phyloP scores from a whole-genome alignment of 129 eudicot genomes.

The Chrysanthemum makinoi region DNA sequence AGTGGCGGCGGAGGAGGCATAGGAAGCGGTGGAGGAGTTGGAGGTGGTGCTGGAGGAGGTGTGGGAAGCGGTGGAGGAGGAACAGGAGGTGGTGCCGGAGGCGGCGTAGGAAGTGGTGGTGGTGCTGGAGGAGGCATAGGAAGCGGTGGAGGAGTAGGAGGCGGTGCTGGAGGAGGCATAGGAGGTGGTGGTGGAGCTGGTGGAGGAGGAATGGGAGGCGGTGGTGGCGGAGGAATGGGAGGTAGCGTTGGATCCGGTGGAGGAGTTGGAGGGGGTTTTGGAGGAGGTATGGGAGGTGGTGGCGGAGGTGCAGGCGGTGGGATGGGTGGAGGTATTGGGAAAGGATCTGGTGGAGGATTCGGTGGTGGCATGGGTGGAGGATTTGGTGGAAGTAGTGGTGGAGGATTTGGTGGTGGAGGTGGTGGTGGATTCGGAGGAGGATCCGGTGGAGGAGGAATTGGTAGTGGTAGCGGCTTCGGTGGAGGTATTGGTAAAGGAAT shows the following conservation, averaged over 20 bases:
- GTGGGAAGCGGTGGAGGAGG: conserved; percentile 15
- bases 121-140: conserved; percentile 25
- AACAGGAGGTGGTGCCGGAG: conserved; percentile 7
- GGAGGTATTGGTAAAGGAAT: conserved; percentile 29
- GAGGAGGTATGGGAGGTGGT: conserved; percentile 29
- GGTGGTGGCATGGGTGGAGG: conserved; percentile 33
- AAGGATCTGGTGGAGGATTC: conserved; percentile 34
- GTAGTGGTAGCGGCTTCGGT: conserved; percentile 29
- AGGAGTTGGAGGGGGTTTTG: conserved; percentile 37
- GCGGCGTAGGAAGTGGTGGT: conserved; percentile 28
- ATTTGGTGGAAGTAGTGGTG: conserved; percentile 18
- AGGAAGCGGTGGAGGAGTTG: conserved; percentile 2
- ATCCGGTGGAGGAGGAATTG: conserved; percentile 20
- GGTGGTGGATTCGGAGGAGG: conserved; percentile 38
- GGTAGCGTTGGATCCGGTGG: conserved; percentile 29
- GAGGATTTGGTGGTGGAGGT: conserved; percentile 29
- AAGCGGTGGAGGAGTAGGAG: conserved; percentile 19
- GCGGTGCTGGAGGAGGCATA: conserved; percentile 22
- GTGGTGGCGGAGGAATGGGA: conserved; percentile 31
- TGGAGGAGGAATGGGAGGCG: conserved; percentile 25
- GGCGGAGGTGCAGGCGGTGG: conserved; percentile 30
- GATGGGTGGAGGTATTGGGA: conserved; percentile 31
- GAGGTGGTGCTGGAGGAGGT: conserved; percentile 2
- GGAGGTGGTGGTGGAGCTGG: conserved; percentile 33
- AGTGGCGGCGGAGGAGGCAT: conserved; percentile 22